These are phyloP conservation scores for Zymoseptoria tritici DNA, from an alignment of 2,329 filamentous ascomycete species.

Conservation along the genomic window DNA sequence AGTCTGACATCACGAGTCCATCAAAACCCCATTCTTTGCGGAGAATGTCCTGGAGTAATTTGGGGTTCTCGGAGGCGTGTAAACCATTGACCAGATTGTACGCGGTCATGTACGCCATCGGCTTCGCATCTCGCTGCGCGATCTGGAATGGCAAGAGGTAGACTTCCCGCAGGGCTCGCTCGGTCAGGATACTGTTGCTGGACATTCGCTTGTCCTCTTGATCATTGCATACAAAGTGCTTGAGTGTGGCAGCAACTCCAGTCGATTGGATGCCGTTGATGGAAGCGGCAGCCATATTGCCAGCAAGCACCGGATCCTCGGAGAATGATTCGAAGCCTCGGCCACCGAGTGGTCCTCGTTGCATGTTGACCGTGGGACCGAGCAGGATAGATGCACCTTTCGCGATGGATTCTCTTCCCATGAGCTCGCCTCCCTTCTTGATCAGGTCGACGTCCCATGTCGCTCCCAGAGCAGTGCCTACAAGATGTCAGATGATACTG, in stretches of 20 bases:
- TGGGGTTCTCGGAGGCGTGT: conserved; percentile 58
- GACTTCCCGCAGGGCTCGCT: conserved; percentile 59
- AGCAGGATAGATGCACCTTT: conserved; percentile 67
- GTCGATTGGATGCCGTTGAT: conserved; percentile 61
- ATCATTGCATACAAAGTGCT: conserved; percentile 70
- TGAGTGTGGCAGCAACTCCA: conserved; percentile 69
- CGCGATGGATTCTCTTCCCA: conserved; percentile 64
- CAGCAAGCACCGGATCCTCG: conserved; percentile 71
- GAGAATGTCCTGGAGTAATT: conserved; percentile 60
- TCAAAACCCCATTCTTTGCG: conserved; percentile 62
- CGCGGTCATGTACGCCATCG: conserved; percentile 63
- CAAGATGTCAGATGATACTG: background rate
- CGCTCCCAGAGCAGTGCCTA: conserved; percentile 61
- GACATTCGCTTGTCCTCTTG: conserved; percentile 62
- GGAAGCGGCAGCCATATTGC: conserved; percentile 58
- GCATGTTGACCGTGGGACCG: conserved; percentile 73
- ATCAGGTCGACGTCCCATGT: conserved; percentile 71
- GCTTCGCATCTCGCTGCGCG: conserved; percentile 61
- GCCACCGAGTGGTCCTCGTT: conserved; percentile 74
- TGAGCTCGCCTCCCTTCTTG: conserved; percentile 59
- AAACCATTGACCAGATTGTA: conserved; percentile 70
- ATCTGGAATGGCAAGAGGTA: conserved; percentile 72
- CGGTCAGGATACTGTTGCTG: conserved; percentile 56
- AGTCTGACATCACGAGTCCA: conserved; percentile 59
- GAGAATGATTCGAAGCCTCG: conserved; percentile 83